Evolutionary conservation across 495 filamentous ascomycete genomes (phyloP), one percentile per base, ranked within the genome.

Genomic region (Aspergillus baeticus): DNA sequence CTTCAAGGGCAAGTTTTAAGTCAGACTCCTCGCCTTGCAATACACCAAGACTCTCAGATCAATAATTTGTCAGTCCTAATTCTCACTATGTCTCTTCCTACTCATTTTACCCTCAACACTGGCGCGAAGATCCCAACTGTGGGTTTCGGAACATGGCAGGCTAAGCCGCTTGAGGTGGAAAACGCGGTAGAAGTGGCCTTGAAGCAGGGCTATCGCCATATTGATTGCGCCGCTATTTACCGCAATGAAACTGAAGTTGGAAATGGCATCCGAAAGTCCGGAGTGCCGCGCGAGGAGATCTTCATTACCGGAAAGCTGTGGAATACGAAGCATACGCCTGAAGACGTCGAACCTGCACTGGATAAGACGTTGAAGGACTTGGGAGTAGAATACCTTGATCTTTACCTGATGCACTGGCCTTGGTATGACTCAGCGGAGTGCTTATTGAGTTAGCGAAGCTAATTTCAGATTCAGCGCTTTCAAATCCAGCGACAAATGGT

Each of bases 281-380:
- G 77, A 1, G 68, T 91, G 3, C 78, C 86, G 0, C 83, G 89
- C 31, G 70, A 75, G 15, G 70, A 87, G 29, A 73, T 92, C 41
- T 92, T 85, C 74, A 85, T 90, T 71, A 92, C 88, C 36, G 81
- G 81, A 62, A 94, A 94, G 68, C 72, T 92, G 1, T 71, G 72
- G 63, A 75, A 76, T 37, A 75, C 66, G 5, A 67, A 68, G 43
- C 70, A 73, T 29, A 52, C 52, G 4, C 66, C 60, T 15, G 55
- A 63, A 10, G 63, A 63, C 29, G 77, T 83, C 0, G 75, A 71
- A 33, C 47, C 64, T 1, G 81, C 76, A 6, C 66, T 85, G 3
- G 70, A 84, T 38, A 65, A 72, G 39, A 76, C 78, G 5, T 75
- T 88, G 43, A 54, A 76, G 42, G 83, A 83, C 51, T 77, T 91